Evolutionary conservation across 2,329 filamentous ascomycete species (phyloP).

Genomic region (Cladosporium sp.): DNA sequence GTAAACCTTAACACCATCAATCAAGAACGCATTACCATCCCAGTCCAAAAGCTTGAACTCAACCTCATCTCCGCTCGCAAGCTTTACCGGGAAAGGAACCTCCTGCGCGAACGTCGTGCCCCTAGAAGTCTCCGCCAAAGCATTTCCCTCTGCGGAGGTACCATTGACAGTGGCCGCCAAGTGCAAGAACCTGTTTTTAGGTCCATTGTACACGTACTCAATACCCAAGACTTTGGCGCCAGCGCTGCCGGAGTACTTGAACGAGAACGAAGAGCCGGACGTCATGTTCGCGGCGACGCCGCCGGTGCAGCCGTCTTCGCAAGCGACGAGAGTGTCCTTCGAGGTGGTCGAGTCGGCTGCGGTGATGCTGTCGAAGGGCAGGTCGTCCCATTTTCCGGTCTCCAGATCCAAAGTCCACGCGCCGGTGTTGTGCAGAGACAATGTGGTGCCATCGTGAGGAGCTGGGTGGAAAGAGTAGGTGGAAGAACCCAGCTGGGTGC

Average conservation of each 20-base stretch:
- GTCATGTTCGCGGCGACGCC: constrained; percentile 30
- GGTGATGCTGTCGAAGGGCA: constrained; percentile 28
- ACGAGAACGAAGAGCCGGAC: constrained; percentile 26
- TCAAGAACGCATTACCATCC: constrained; percentile 26
- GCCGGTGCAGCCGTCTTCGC: constrained; percentile 27
- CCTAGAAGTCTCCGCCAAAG: constrained; percentile 29
- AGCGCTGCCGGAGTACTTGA: constrained; percentile 27
- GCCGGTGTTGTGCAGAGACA: constrained; percentile 30
- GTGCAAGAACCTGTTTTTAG: constrained; percentile 31
- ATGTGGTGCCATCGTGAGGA: constrained; percentile 25
- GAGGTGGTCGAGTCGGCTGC: constrained; percentile 28
- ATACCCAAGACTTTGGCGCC: constrained; percentile 30
- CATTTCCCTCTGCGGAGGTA: constrained; percentile 24
- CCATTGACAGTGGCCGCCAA: constrained; percentile 28
- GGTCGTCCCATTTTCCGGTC: constrained; percentile 30
- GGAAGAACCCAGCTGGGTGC: constrained; percentile 51
- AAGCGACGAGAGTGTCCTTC: constrained; percentile 24
- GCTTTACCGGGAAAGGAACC: constrained; percentile 27
- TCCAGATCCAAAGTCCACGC: constrained; percentile 32
- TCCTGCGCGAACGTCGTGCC: constrained; percentile 28
- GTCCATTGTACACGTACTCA: constrained; percentile 30
- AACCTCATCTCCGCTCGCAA: constrained; percentile 28
- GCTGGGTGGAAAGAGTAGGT: constrained; percentile 34
- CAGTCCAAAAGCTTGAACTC: constrained; percentile 28
- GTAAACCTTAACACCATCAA: constrained; percentile 31